Evolutionary conservation across 2,329 filamentous ascomycete species (phyloP).

Genomic region (Hortaea werneckii): DNA sequence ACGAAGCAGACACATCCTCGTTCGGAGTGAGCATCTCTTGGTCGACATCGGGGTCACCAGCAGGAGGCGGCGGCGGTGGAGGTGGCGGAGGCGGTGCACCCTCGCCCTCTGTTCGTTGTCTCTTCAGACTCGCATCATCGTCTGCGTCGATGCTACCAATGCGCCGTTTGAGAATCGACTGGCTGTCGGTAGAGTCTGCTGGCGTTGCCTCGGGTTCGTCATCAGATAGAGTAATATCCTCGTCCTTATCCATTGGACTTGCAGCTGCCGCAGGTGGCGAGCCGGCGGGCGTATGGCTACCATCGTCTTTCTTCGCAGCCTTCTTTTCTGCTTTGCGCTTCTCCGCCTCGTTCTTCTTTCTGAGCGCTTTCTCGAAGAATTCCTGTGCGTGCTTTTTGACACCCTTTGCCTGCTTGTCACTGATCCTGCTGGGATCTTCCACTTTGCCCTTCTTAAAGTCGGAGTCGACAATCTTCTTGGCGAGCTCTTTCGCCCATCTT

Average conservation of each 20-base stretch:
- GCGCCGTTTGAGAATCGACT: slow-evolving; percentile 17
- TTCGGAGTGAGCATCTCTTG: slow-evolving; percentile 11
- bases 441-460: slow-evolving; percentile 90
- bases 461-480: slow-evolving; percentile 79
- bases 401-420: slow-evolving; percentile 67
- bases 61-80: slow-evolving; percentile 32
- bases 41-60: slow-evolving; percentile 10
- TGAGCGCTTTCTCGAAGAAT: slow-evolving; percentile 76
- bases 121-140: slow-evolving; percentile 20
- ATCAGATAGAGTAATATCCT: slow-evolving; percentile 15
- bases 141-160: slow-evolving; percentile 23
- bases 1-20: slow-evolving; percentile 18
- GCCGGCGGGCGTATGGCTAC: slow-evolving; percentile 17
- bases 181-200: slow-evolving; percentile 10
- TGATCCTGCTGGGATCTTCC: slow-evolving; percentile 66
- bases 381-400: slow-evolving; percentile 76
- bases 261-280: slow-evolving; percentile 15
- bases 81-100: slow-evolving; percentile 27
- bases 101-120: slow-evolving; percentile 18
- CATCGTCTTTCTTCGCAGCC: slow-evolving; percentile 18
- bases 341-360: slow-evolving; percentile 62
- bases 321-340: slow-evolving; percentile 49
- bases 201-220: slow-evolving; percentile 17
- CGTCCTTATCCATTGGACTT: slow-evolving; percentile 13
- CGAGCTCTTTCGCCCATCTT: slow-evolving; percentile 53